Evolutionary conservation across 495 filamentous ascomycete genomes (phyloP), one percentile per base, ranked within the genome.

Genomic region (Penicillium chermesinum): DNA sequence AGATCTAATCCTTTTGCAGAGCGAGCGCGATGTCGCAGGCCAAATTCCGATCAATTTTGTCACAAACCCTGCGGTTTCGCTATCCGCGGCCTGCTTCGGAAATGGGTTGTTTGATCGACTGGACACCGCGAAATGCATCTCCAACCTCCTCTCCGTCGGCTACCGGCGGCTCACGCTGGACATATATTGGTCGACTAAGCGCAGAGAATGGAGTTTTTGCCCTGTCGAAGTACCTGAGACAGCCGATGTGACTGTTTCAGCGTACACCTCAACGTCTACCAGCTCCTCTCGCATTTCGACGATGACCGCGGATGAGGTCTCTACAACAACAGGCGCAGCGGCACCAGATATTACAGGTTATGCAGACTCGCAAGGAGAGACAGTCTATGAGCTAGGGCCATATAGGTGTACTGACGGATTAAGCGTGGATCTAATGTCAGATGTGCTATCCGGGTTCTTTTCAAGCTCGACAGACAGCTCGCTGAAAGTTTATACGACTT

Each of bases 41-140:
- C 70, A 73, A 46, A 67, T 85, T 17, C 82, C 82, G 5, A 70
- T 86, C 49, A 85, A 85, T 48, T 84, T 67, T 59, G 72, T 83
- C 15, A 79, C 74, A 10, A 67, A 66, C 15, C 76, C 81, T 5
- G 76, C 69, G 1, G 69, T 83, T 0, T 77, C 75, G 3, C 51
- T 85, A 13, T 69, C 67, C 1, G 69, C 73, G 14, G 82, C 79
- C 13, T 86, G 83, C 53, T 86, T 86, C 55, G 62, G 68, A 8
- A 50, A 76, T 50, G 62, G 68, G 14, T 58, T 65, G 17, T 84
- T 77, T 57, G 74, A 77, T 43, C 63, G 70, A 52, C 53, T 55
- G 7, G 60, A 63, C 3, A 73, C 72, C 6, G 64, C 61, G 13
- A 65, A 67, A 54, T 86, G 83, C 57, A 54, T 85, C 14, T 83